A percentile compares a stretch with the other conserved stretches of the same genome.
Conservation (phyloP, 495 filamentous ascomycete species). For the Cercophora scortea region DNA sequence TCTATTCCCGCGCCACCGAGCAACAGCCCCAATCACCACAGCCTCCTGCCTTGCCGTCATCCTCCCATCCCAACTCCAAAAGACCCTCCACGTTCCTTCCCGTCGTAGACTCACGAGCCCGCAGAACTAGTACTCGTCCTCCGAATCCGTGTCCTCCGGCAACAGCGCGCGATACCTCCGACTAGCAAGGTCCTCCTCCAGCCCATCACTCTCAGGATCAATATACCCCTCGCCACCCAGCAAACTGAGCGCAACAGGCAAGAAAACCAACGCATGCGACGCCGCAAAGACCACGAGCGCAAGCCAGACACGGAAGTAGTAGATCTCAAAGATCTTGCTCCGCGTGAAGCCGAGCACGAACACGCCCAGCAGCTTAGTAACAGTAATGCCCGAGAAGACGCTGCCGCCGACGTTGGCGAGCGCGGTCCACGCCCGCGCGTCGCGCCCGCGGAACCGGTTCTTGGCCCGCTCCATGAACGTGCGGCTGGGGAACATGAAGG, state of each 20-base stretch:
- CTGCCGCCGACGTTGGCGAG: conserved; percentile 88
- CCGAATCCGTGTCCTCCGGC: conserved; percentile 31
- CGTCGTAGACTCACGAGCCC: no score
- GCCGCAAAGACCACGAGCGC: conserved; percentile 86
- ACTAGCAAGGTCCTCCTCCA: conserved; percentile 71
- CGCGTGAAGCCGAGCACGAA: conserved; percentile 87
- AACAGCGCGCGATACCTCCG: conserved; percentile 37
- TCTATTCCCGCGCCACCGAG: no score
- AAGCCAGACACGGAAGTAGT: conserved; percentile 96
- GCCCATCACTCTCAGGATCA: conserved; percentile 71
- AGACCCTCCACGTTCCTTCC: no score
- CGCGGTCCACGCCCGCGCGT: conserved; percentile 84
- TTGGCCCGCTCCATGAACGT: conserved; percentile 68
- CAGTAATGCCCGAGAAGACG: conserved; percentile 91
- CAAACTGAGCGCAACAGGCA: conserved; percentile 84
- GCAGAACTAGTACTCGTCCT: conserved; percentile 22
- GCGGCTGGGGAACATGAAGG: conserved; percentile 85
- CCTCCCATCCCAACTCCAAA: no score
- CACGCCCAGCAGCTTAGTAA: conserved; percentile 92
- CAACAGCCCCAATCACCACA: no score
- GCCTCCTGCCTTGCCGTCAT: no score
- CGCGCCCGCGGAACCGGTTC: conserved; percentile 60
- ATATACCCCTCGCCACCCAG: conserved; percentile 83
- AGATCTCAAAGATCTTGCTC: conserved; percentile 98
- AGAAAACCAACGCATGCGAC: conserved; percentile 78